phyloP scores from a whole-genome alignment of 768 basidiomycete species.

The Cytidiella melzeri region DNA sequence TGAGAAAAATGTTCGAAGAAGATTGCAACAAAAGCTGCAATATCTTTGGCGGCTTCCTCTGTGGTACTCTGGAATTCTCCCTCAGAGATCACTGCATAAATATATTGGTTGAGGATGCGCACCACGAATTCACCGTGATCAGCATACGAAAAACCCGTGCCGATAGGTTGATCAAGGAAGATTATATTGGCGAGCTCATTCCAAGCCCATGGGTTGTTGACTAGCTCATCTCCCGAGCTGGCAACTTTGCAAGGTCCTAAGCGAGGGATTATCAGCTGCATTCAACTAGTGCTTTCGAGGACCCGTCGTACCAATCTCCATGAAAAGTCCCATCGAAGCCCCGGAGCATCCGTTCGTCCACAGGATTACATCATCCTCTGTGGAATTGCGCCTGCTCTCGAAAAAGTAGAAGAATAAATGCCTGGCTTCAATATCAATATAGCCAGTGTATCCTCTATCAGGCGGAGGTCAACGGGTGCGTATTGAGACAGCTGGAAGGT shows the following conservation, averaged over 20 bases:
- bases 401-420: constrained; percentile 43
- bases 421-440: constrained; percentile 61
- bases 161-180: constrained; percentile 34
- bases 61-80: constrained; percentile 44
- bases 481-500: too few relatives aligned
- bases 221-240: constrained; percentile 37
- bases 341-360: constrained; percentile 33
- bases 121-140: constrained; percentile 53
- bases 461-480: too few relatives aligned
- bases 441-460: constrained; percentile 62
- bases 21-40: constrained; percentile 60
- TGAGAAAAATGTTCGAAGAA: constrained; percentile 66
- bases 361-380: constrained; percentile 26
- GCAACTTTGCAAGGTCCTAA: constrained; percentile 66
- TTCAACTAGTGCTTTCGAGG: too few relatives aligned
- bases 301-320: constrained; percentile 44
- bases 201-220: constrained; percentile 53
- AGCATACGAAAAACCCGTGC: constrained; percentile 31
- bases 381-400: constrained; percentile 34
- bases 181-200: constrained; percentile 53
- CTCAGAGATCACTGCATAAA: too few relatives aligned
- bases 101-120: constrained; percentile 41
- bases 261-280: constrained; percentile 64
- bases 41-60: constrained; percentile 60
- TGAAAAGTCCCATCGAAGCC: constrained; percentile 33